Percentiles rank a stretch among this genome's conserved stretches.
These are phyloP conservation scores for Peronospora belbahrii DNA, from an alignment of 352 stramenopile species.

Conservation along the genomic window DNA sequence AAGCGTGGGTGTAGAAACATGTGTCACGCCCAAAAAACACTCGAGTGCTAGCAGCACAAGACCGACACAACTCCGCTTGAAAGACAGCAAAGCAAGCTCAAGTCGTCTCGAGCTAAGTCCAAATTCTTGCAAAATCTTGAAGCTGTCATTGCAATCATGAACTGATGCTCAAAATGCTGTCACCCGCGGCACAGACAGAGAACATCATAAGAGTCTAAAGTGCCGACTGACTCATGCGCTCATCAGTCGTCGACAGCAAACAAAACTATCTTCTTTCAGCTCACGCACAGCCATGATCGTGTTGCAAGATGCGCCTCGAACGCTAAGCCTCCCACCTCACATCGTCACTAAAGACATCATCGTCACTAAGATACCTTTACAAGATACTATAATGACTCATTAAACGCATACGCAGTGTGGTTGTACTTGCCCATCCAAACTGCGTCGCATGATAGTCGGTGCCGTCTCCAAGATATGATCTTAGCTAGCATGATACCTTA, in stretches of 20 bases:
- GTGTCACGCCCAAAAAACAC: slow-evolving; percentile 3
- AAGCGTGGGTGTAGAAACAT: not conserved
- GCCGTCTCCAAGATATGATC: slow-evolving; percentile 41
- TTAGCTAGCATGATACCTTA: slow-evolving; percentile 65
- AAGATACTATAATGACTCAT: slow-evolving; percentile 70
- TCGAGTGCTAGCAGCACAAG: slow-evolving; percentile 6
- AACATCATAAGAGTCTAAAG: slow-evolving; percentile 43
- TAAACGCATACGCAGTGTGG: slow-evolving; percentile 59
- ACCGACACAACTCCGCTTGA: slow-evolving; percentile 22
- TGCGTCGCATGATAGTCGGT: slow-evolving; percentile 38
- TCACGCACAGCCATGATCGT: slow-evolving; percentile 57
- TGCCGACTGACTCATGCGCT: slow-evolving; percentile 32
- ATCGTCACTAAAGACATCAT: slow-evolving; percentile 63
- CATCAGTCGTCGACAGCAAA: slow-evolving; percentile 52
- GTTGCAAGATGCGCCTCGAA: slow-evolving; percentile 49
- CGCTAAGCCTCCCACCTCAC: slow-evolving; percentile 50
- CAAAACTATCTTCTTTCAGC: slow-evolving; percentile 42
- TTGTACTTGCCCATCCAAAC: slow-evolving; percentile 56
- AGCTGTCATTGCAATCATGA: slow-evolving; percentile 41
- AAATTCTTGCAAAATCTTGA: slow-evolving; percentile 58
- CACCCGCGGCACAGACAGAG: slow-evolving; percentile 44
- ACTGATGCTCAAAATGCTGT: slow-evolving; percentile 70
- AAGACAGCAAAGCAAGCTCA: slow-evolving; percentile 63
- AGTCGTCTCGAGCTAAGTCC: too few relatives aligned
- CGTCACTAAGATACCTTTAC: too few relatives aligned